Percentiles rank a stretch among this genome's conserved stretches.
Conservation (phyloP, 2,329 filamentous ascomycete genomes). For the Apiospora marii region DNA sequence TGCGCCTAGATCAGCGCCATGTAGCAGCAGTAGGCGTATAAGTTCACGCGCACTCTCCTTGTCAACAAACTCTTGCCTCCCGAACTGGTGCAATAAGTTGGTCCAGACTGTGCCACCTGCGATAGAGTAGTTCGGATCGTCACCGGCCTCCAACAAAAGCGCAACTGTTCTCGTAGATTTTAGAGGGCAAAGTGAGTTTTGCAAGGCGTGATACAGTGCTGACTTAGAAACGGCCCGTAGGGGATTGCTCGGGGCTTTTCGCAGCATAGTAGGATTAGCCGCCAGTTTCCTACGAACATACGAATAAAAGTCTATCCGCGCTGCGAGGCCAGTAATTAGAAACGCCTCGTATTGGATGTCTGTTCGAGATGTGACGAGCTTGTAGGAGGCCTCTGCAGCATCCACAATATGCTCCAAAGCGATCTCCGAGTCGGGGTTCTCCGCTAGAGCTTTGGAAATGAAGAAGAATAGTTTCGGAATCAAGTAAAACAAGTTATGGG, state of each 20-base stretch:
- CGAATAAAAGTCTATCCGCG: background rate
- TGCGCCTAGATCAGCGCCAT: background rate
- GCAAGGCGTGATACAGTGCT: background rate
- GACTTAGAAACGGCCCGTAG: too few species aligned
- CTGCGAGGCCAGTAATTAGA: background rate
- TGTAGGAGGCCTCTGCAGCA: background rate
- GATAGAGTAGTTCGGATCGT: background rate
- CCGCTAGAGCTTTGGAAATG: background rate
- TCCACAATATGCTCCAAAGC: background rate
- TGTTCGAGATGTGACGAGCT: too few species aligned
- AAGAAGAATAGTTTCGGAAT: background rate
- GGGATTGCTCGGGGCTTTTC: background rate
- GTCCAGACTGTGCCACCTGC: background rate
- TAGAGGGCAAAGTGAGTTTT: background rate
- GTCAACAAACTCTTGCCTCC: background rate
- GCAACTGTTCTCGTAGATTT: background rate
- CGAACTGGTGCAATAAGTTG: background rate
- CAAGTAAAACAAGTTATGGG: too few species aligned
- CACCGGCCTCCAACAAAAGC: background rate
- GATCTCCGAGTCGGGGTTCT: background rate
- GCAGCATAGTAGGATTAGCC: background rate
- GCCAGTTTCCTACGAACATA: background rate
- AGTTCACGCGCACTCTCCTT: background rate
- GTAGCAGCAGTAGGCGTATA: background rate
- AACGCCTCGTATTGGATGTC: background rate